Base-by-base conservation (phyloP, 2,329 filamentous ascomycete species). In the Colletotrichum sojae region DNA sequence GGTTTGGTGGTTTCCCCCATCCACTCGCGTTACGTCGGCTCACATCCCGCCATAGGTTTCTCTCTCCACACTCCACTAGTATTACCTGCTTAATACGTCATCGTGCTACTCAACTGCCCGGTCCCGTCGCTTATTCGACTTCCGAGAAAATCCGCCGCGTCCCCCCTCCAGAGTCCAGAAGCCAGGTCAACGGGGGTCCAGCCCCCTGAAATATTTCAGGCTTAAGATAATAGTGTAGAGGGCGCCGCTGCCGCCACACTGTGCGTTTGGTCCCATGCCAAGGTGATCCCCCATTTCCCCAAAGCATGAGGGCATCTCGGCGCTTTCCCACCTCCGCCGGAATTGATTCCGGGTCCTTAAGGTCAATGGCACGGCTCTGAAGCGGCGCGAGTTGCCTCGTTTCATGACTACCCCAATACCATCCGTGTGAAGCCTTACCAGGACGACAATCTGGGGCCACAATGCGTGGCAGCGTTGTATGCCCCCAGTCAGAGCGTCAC, bases 381-480 rank as follows among this genome's bases (percentile, higher is more conserved):
- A 27, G 60, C 18, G 52, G 65, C 52, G 53, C 48, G 60, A 64
- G 65, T 39, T 12, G 55, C 20, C 16, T 20, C 20, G 20, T 59
- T 59, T 69, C 61, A 68, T 49, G 58, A 20, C 22, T 49, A 68
- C 48, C 54, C 66, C 61, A 40, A 48, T 10, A 10, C 31, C 9
- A 9, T 10, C 54, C 43, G 48, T 45, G 22, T 31, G 8, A 20
- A 40, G 18, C 39, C 54, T 49, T 18, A 45, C 51, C 51, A 53
- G 15, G 59, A 22, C 64, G 45, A 43, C 31, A 36, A 43, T 52
- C 45, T n/a, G 59, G 52, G 45, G 58, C 61, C 31, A 25, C n/a
- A 51, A 45, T 52, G 45, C 59, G 51, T 45, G 52, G 52, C 52
- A 22, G 25, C 45, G 18, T 55, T 16, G 6, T 16, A 8, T 15